These are phyloP conservation scores for Leishmania tarentolae DNA, from an alignment of 208 protist genomes.

Conservation along the genomic window DNA sequence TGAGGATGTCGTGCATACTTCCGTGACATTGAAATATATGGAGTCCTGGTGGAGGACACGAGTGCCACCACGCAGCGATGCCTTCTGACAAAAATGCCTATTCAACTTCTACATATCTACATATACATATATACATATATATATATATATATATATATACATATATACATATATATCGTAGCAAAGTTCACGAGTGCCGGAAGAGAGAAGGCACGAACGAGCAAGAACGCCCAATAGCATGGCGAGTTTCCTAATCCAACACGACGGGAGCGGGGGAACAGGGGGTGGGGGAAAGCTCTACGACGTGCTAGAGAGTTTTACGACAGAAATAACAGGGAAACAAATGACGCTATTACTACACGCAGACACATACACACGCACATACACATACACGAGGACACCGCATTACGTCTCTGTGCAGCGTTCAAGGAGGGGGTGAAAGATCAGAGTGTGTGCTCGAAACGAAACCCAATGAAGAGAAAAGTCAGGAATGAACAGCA, in stretches of 20 bases:
- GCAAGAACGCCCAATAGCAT: neutral
- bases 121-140: neutral
- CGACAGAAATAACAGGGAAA: neutral
- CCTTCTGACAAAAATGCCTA: neutral
- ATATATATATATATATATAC: neutral
- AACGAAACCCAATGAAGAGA: no score
- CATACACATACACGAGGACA: no score
- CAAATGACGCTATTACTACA: neutral
- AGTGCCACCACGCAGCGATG: neutral
- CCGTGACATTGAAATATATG: neutral
- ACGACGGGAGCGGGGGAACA: no score
- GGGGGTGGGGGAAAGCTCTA: neutral
- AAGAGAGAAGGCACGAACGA: neutral
- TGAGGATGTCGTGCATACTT: neutral
- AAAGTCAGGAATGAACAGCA: neutral
- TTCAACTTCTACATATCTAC: no score
- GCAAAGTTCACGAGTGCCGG: neutral
- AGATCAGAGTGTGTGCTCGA: neutral
- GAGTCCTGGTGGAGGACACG: neutral
- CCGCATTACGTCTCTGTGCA: neutral
- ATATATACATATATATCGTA: neutral
- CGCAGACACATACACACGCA: no score
- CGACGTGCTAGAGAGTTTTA: neutral
- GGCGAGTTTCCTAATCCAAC: neutral
- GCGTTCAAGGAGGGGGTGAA: neutral